Base-by-base conservation (phyloP, 179 eudicot species). In the Vitellaria paradoxa region DNA sequence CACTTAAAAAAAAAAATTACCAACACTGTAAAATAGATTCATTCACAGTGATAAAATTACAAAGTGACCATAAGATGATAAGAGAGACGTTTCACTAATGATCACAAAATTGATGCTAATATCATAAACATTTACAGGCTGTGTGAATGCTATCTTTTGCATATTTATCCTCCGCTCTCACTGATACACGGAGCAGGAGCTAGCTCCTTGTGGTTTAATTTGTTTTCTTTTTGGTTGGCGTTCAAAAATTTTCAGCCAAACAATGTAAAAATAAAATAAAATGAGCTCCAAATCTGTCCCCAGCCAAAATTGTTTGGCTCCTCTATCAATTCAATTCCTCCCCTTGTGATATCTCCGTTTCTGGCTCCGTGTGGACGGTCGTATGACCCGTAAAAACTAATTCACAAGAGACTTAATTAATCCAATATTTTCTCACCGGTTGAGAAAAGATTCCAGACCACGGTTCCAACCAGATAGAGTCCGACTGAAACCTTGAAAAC, bases 381-480 rank as follows among this genome's bases (percentile, higher is more conserved):
- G 9, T 60, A 9, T 24, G 65, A 24, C 6, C 21, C 23, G 50
- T 42, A 20, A 20, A 20, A 10, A 12, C 55, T 50, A 12, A 73
- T 52, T 17, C 70, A 13, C 14, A 6, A 67, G 30, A 78, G 18
- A 56, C 60, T 72, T 30, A 30, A 68, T 72, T 30, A 30, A 68
- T 93, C 97, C 73, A 93, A 46, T 67, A 93, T 93, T 80, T 91
- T 92, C 88, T 93, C 97, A 7, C 97, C 98, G 0, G 98, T 93
- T 2, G 98, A 90, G 74, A 93, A 93, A 46, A 91, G 90, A 81
- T 93, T 93, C 94, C 94, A 93, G 40, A 93, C 88, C 4, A 93
- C 94, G 3, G 98, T 91, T 76, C 98, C 98, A 14, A 88, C 93
- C 77, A 93, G 79, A 78, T 93, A 93, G 4, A 93, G 89, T 45